Evolutionary conservation across 345 rosid species (phyloP).

Genomic region (Geranium rotundifolium): DNA sequence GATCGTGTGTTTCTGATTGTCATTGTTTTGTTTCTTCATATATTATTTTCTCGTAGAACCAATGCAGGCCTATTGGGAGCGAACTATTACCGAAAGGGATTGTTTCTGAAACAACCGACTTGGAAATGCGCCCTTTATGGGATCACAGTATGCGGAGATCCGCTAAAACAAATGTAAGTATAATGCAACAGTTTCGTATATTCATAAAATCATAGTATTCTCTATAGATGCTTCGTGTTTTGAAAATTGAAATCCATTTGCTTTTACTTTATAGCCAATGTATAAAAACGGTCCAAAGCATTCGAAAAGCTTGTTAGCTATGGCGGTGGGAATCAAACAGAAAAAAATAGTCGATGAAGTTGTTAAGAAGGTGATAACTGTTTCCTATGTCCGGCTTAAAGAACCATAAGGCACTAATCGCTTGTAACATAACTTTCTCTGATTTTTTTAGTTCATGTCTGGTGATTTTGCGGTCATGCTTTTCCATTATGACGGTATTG

Average conservation of each 20-base stretch:
- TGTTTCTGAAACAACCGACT: slow-evolving; percentile 41
- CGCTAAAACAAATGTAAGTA: slow-evolving; percentile 10
- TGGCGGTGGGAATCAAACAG: slow-evolving; percentile 71
- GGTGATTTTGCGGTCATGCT: slow-evolving; percentile 38
- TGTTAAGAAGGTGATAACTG: slow-evolving; percentile 45
- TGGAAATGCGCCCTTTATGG: slow-evolving; percentile 56
- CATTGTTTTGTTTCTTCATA: neutral
- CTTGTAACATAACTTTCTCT: neutral
- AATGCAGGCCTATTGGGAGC: slow-evolving; percentile 39
- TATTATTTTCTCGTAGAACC: neutral
- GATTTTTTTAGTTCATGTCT: slow-evolving; percentile 28
- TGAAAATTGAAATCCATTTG: neutral
- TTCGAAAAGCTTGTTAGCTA: slow-evolving; percentile 18
- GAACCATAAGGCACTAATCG: no score
- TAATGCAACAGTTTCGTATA: neutral
- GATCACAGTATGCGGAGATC: neutral
- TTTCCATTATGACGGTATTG: slow-evolving; percentile 45
- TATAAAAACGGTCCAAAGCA: neutral
- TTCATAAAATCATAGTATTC: no score
- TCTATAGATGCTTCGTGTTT: neutral
- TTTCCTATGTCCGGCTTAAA: neutral
- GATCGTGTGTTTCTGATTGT: neutral
- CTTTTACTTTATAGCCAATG: neutral
- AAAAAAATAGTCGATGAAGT: slow-evolving; percentile 54
- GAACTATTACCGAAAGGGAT: slow-evolving; percentile 65